Evolutionary conservation across 257 asterid genomes (phyloP).

Genomic region (Fraxinus excelsior): DNA sequence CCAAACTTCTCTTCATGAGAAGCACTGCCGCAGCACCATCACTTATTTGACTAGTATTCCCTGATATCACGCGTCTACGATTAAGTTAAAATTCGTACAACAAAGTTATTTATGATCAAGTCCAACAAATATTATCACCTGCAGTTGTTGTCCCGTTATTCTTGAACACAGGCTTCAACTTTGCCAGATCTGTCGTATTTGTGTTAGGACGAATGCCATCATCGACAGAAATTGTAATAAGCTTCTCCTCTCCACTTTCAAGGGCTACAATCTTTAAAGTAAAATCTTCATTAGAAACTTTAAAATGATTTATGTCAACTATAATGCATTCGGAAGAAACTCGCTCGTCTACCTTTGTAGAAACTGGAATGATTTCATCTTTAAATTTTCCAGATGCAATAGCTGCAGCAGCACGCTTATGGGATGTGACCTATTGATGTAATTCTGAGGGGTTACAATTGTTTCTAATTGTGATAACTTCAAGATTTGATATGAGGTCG

Average conservation of each 20-base stretch:
- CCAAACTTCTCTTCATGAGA: slow-evolving; percentile 87
- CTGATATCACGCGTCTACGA: slow-evolving; percentile 33
- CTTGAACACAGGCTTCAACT: slow-evolving; percentile 90
- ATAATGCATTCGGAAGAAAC: neutral
- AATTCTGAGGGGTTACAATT: slow-evolving; percentile 23
- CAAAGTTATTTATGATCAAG: neutral
- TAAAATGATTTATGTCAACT: neutral
- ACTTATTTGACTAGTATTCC: slow-evolving; percentile 85
- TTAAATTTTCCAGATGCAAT: slow-evolving; percentile 77
- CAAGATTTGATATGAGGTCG: too few species aligned
- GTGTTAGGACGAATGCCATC: slow-evolving; percentile 87
- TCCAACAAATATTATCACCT: slow-evolving; percentile 43
- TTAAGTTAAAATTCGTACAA: slow-evolving; percentile 2
- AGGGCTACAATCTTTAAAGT: slow-evolving; percentile 65
- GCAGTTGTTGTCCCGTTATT: slow-evolving; percentile 88
- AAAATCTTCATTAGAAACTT: slow-evolving; percentile 18
- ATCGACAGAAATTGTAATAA: slow-evolving; percentile 66
- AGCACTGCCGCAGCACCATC: slow-evolving; percentile 99
- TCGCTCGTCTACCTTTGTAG: slow-evolving; percentile 59
- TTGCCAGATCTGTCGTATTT: slow-evolving; percentile 64
- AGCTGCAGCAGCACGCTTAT: slow-evolving; percentile 91
- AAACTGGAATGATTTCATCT: slow-evolving; percentile 87
- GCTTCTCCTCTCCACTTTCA: slow-evolving; percentile 62
- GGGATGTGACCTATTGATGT: slow-evolving; percentile 66
- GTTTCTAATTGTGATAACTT: neutral